Base-by-base conservation (phyloP, 1,284 basidiomycete species). In the Coniferiporia weirii region DNA sequence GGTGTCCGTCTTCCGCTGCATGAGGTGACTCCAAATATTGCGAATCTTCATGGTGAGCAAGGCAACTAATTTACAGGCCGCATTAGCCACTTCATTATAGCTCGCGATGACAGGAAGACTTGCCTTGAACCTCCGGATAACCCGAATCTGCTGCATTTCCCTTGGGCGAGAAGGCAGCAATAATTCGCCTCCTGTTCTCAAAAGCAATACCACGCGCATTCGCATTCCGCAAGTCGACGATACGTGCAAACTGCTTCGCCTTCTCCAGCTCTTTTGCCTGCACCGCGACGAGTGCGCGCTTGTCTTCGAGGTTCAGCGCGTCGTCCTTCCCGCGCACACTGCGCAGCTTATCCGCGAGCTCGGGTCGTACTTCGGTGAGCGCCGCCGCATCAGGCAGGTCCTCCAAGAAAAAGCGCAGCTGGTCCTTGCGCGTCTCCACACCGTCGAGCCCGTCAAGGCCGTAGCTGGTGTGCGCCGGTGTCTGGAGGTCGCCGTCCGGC, bases 191-290 rank as follows among this genome's bases (percentile, higher is more conserved):
- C 61, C 88, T 80, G 72, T 98, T 98, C 73, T 95, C 91, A 64
- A 83, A 89, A 63, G 91, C 84, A 63, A 98, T 87, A 17, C 91
- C 93, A 51, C 76, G 78, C 43, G 91, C 91, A 67, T 88, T 90
- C 20, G 95, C 89, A 68, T 98, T 97, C 61, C 88, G 77, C 66
- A 98, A 74, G 72, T 97, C 95, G 51, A 94, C 74, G 43, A 95
- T 74, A 62, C 82, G 79, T 38, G 87, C 83, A 60, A 97, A 79
- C 64, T 76, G 72, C 61, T 83, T 83, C 9, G 81, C 80, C 71
- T 90, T 93, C 63, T 68, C 66, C 40, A 76, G 58, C 68, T 92
- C 87, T 51, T 70, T 72, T 20, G 68, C 54, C 64, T 71, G 67
- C 8, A 65, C 67, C 27, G 63, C 65, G 49, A 35, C 38, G 8